A percentile compares a stretch with the other conserved stretches of the same genome.
Evolutionary conservation across 2,329 filamentous ascomycete species (phyloP).

Genomic region (Fusarium lyarnte): DNA sequence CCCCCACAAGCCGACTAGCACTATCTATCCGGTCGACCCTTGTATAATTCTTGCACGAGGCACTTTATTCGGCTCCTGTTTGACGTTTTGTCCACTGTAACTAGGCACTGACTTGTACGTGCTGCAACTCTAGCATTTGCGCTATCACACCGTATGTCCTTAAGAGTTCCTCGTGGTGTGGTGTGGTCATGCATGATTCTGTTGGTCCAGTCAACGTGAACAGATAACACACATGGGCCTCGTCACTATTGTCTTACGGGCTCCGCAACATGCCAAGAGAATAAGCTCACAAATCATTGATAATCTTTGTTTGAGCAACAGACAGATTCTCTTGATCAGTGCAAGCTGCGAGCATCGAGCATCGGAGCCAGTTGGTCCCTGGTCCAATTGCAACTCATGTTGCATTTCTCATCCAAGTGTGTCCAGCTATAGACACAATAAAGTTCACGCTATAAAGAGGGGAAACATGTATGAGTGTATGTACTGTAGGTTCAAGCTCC

Average conservation of each 20-base stretch:
- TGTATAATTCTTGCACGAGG: background rate
- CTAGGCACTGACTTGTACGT: background rate
- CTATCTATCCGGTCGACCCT: background rate
- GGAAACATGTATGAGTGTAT: background rate
- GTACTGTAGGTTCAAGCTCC: background rate
- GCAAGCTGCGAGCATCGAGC: no score
- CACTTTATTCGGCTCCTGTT: background rate
- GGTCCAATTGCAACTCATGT: background rate
- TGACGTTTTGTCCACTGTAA: background rate
- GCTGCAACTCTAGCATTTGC: background rate
- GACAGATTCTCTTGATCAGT: background rate
- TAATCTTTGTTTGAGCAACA: background rate
- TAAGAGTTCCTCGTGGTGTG: background rate
- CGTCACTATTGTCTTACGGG: background rate
- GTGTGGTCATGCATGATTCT: background rate
- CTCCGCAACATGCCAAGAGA: conserved; percentile 8
- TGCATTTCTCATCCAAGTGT: background rate
- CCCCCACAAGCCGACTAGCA: conserved; percentile 19
- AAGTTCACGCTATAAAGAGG: conserved; percentile 4
- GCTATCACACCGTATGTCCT: conserved; percentile 10
- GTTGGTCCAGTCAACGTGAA: conserved; percentile 15
- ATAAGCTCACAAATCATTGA: conserved; percentile 1
- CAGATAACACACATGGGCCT: conserved; percentile 21
- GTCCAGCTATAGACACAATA: background rate
- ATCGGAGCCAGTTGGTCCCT: no score